phyloP scores from a whole-genome alignment of 352 stramenopile genomes.

The Globisporangium middletonii region DNA sequence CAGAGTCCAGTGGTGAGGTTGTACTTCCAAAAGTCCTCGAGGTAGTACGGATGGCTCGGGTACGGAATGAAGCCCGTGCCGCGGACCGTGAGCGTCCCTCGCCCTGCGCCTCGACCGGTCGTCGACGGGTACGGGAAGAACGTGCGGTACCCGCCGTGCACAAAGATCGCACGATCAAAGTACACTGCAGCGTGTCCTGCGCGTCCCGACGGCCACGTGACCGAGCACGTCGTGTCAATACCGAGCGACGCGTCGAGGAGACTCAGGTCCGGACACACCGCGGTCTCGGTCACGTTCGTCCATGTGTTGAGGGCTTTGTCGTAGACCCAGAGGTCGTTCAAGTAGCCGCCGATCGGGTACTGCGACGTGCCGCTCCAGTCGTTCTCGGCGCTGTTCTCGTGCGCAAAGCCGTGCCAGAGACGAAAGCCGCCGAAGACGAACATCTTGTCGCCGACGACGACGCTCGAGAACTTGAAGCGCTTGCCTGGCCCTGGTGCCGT shows the following conservation, averaged over 20 bases:
- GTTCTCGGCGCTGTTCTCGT: constrained; percentile 85
- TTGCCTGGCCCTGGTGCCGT: constrained; percentile 65
- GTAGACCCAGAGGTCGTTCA: constrained; percentile 93
- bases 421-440: constrained; percentile 91
- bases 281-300: constrained; percentile 60
- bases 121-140: constrained; percentile 95
- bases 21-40: constrained; percentile 93
- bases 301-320: constrained; percentile 57
- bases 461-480: constrained; percentile 90
- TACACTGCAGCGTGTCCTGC: constrained; percentile 83
- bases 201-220: constrained; percentile 85
- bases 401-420: constrained; percentile 94
- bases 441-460: constrained; percentile 50
- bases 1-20: constrained; percentile 85
- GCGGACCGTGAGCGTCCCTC: constrained; percentile 44
- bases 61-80: constrained; percentile 80
- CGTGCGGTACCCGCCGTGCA: constrained; percentile 93
- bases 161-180: constrained; percentile 67
- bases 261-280: constrained; percentile 57
- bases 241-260: constrained; percentile 54
- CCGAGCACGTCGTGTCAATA: constrained; percentile 61
- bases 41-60: constrained; percentile 90
- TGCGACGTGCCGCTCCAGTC: constrained; percentile 73
- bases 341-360: constrained; percentile 89
- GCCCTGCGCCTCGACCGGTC: constrained; percentile 68